Evolutionary conservation across 805 yeast genomes (phyloP), one percentile per base, ranked within the genome.

Genomic region (Wickerhamomyces bovis): DNA sequence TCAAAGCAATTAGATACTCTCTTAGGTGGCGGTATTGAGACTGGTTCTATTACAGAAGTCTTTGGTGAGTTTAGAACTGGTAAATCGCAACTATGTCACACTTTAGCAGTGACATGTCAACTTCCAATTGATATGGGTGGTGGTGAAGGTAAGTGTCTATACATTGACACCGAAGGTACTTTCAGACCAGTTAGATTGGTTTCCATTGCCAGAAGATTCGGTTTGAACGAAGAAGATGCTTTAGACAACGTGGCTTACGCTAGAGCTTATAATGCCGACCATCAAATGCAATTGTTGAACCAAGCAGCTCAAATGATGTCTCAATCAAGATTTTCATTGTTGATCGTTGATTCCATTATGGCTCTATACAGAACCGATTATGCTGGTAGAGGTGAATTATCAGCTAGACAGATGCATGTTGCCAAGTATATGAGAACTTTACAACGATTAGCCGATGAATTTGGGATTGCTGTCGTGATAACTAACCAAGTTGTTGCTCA

Each of bases 21-120:
- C 43, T 71, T 94, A 36, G 97, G 97, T 10, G 99, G 99, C 45
- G 99, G 99, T 38, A 78, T 94, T 44, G 99, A 94, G 65, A 94
- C 99, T 0, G 99, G 99, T 2, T 86, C 96, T 2, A 85, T 94
- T 53, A 94, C 99, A 1, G 99, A 94, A 67, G 78, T 92, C 9
- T 94, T 88, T 70, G 99, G 99, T 33, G 99, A 94, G 66, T 94
- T 90, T 65, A 80, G 98, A 70, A 94, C 99, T 2, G 99, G 99
- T 41, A 94, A 94, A 64, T 89, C 97, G 5, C 99, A 94, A 70
- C 69, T 94, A 41, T 94, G 99, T 66, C 99, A 94, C 64, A 94
- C 98, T 2, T 73, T 94, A 46, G 96, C 98, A 0, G 96, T 94
- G 7, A 92, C 97, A 2, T 92, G 98, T 65, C 99, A 92, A 66